Evolutionary conservation across 202 grass and related monocot genomes (phyloP).

Genomic region (Hordeum pubiflorum): DNA sequence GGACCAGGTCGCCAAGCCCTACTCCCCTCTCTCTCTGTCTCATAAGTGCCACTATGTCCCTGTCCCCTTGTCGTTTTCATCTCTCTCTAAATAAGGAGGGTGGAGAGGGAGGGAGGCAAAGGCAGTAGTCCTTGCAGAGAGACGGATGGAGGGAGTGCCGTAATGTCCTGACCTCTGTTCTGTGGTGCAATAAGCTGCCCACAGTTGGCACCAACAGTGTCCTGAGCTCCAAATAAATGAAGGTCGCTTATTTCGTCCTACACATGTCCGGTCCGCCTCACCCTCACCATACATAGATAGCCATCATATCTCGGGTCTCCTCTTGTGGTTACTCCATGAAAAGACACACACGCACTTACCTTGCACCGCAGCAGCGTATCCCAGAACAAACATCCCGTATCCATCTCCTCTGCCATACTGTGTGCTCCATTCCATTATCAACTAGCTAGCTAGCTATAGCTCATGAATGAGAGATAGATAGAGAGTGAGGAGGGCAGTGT

Average conservation of each 20-base stretch:
- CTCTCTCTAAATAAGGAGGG: not conserved
- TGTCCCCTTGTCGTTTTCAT: slow-evolving; percentile 40
- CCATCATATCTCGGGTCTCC: not conserved
- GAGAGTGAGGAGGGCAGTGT: not conserved
- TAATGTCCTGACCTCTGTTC: slow-evolving; percentile 11
- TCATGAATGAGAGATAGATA: not conserved
- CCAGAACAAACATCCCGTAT: slow-evolving; percentile 11
- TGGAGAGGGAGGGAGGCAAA: not conserved
- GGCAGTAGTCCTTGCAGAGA: not conserved
- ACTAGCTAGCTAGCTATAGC: not conserved
- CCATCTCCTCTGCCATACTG: not conserved
- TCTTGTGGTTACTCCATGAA: not conserved
- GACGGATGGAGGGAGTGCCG: not conserved
- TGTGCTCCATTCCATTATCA: not conserved
- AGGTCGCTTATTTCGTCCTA: slow-evolving; percentile 31
- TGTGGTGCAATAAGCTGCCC: slow-evolving; percentile 38
- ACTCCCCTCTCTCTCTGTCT: slow-evolving; percentile 11
- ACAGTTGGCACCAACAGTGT: slow-evolving; percentile 27
- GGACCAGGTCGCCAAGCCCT: not conserved
- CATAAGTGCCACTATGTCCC: slow-evolving; percentile 31
- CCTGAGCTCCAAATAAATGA: slow-evolving; percentile 40
- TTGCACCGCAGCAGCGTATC: not conserved
- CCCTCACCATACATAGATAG: no score
- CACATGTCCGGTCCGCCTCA: not conserved
- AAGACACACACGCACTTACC: not conserved